Percentiles rank a stretch among this genome's conserved stretches.
These are phyloP conservation scores for Gautieria morchelliformis DNA, from an alignment of 768 basidiomycete genomes.

Conservation along the genomic window DNA sequence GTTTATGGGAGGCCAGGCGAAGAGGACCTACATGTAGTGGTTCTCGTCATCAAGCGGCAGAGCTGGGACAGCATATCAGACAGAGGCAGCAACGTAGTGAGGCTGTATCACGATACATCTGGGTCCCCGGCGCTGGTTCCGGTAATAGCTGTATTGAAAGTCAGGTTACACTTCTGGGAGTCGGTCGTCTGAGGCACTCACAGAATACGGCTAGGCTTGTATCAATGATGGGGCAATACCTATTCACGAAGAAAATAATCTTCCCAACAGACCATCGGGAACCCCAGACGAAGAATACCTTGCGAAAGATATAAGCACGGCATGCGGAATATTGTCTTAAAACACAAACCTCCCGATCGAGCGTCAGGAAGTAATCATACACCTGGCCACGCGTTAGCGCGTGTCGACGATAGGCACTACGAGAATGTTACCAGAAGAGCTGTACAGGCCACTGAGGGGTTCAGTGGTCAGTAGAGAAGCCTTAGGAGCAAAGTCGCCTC, in stretches of 20 bases:
- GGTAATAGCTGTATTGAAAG: not conserved
- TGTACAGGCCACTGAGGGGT: not conserved
- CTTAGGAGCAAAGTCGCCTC: not conserved
- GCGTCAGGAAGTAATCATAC: not conserved
- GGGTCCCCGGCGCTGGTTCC: not conserved
- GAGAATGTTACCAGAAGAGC: not conserved
- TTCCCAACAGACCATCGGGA: conserved; percentile 5
- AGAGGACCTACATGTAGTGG: not conserved
- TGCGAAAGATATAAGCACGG: not conserved
- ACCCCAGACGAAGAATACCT: conserved; percentile 2
- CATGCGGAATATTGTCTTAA: not conserved
- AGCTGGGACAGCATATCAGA: not conserved
- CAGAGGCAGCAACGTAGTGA: not conserved
- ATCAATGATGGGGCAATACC: conserved; percentile 3
- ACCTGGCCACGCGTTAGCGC: not conserved
- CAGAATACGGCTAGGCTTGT: not conserved
- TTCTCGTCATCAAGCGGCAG: not conserved
- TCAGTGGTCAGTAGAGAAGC: not conserved
- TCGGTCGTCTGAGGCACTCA: not conserved
- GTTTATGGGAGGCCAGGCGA: not conserved
- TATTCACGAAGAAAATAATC: conserved; percentile 4
- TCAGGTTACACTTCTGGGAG: not conserved
- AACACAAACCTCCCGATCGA: not conserved
- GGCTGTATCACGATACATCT: not conserved
- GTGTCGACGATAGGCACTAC: too few relatives aligned